phyloP scores from a whole-genome alignment of 2,329 filamentous ascomycete species.

The Fusarium sp. region DNA sequence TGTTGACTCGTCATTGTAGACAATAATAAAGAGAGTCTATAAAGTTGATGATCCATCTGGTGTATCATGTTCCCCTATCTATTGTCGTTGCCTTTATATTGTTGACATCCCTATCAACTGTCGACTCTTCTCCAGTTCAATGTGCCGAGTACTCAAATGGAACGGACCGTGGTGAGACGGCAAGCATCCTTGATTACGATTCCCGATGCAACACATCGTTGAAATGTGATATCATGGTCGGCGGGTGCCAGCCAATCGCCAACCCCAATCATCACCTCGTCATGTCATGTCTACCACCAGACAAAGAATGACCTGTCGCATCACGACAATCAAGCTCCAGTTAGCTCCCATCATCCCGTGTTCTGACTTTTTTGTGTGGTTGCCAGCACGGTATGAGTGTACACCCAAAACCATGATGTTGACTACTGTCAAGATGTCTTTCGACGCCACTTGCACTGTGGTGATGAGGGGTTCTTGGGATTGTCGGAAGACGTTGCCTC shows the following conservation, averaged over 20 bases:
- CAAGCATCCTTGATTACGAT: neutral
- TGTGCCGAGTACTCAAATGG: neutral
- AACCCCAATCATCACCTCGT: neutral
- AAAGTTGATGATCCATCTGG: neutral
- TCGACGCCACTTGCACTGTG: conserved; percentile 37
- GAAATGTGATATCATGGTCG: conserved; percentile 3
- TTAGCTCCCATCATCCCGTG: neutral
- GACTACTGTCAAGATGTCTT: neutral
- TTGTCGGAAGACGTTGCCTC: conserved; percentile 29
- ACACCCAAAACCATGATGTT: neutral
- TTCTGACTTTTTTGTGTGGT: neutral
- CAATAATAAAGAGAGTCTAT: no score
- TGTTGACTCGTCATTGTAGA: no score
- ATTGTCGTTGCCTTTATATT: neutral
- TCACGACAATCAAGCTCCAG: neutral
- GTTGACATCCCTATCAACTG: neutral
- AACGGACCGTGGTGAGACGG: neutral
- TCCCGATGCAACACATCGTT: neutral
- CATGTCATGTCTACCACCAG: conserved; percentile 13
- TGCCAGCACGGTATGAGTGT: conserved; percentile 18
- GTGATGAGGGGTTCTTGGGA: conserved; percentile 32
- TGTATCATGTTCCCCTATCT: neutral
- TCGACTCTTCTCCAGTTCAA: neutral
- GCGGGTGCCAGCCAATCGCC: neutral
- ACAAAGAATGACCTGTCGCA: conserved; percentile 1